phyloP scores from a whole-genome alignment of 192 early-diverging fungal genomes.

The Coemansia sp. region DNA sequence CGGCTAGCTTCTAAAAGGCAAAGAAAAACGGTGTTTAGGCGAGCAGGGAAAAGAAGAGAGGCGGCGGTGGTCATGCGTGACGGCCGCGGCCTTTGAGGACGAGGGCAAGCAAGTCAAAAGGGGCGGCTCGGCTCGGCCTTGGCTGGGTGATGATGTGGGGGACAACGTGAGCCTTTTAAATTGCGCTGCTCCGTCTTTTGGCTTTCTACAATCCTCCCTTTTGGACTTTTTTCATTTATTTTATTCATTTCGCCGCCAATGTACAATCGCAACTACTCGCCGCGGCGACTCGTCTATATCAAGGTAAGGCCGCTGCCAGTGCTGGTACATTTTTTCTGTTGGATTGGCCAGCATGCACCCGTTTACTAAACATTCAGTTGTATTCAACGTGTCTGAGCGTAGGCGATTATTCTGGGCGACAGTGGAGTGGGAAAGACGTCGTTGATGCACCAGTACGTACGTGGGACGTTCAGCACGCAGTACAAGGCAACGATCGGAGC shows the following conservation, averaged over 20 bases:
- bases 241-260: slow-evolving; percentile 13
- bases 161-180: neutral
- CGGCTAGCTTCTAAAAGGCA: too few relatives aligned
- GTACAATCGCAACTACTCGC: slow-evolving; percentile 39
- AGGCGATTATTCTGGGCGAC: slow-evolving; percentile 54
- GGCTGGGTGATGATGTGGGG: neutral
- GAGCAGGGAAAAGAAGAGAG: neutral
- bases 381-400: neutral
- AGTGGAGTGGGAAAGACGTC: slow-evolving; percentile 95
- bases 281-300: slow-evolving; percentile 42
- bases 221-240: neutral
- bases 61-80: neutral
- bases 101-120: neutral
- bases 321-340: neutral
- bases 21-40: neutral
- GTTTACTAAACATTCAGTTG: neutral
- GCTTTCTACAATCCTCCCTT: neutral
- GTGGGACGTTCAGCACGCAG: slow-evolving; percentile 93
- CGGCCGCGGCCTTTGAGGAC: neutral
- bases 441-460: slow-evolving; percentile 99
- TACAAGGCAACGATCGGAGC: slow-evolving; percentile 99
- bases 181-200: neutral
- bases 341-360: neutral
- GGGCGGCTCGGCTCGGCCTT: neutral
- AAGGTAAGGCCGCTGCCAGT: slow-evolving; percentile 25